These are phyloP conservation scores for Phytophthora capsici DNA, from an alignment of 352 stramenopile species.

Conservation along the genomic window DNA sequence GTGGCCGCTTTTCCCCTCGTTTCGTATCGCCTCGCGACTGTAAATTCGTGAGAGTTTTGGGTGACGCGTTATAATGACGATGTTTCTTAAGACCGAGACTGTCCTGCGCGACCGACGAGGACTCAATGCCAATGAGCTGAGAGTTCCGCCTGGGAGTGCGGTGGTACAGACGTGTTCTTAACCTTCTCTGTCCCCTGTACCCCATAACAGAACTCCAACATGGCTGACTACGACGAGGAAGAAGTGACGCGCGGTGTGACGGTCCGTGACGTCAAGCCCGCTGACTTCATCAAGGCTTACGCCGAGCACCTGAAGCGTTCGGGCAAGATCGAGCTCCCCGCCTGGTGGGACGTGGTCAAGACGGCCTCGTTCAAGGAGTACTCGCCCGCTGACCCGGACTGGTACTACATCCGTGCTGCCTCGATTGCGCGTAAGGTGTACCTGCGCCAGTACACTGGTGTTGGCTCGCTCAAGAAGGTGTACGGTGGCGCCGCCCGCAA, in stretches of 20 bases:
- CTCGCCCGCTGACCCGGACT: constrained; percentile 97
- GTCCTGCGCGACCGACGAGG: constrained; percentile 77
- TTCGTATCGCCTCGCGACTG: constrained; percentile 17
- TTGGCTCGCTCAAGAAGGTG: constrained; percentile 97
- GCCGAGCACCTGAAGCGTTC: constrained; percentile 99
- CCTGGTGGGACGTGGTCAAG: constrained; percentile 99
- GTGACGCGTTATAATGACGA: constrained; percentile 54
- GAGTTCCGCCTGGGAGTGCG: constrained; percentile 55
- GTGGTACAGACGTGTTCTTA: constrained; percentile 94
- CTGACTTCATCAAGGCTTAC: constrained; percentile 98
- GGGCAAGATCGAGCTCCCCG: constrained; percentile 98
- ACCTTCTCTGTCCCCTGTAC: constrained; percentile 35
- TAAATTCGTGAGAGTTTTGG: constrained; percentile 33
- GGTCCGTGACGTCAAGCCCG: constrained; percentile 96
- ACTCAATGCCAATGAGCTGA: constrained; percentile 28
- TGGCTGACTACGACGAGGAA: constrained; percentile 84
- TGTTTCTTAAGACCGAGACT: constrained; percentile 92
- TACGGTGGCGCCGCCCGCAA: constrained; percentile 95
- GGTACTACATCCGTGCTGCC: constrained; percentile 98
- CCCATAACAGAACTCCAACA: constrained; percentile 60
- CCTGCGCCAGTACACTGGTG: constrained; percentile 95
- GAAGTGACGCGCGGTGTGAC: constrained; percentile 92
- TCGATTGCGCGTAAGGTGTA: constrained; percentile 99
- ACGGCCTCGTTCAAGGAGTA: constrained; percentile 98
- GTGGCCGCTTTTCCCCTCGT: background rate